Conservation (phyloP, 2,329 filamentous ascomycete genomes). For the Corynespora cassiicola region DNA sequence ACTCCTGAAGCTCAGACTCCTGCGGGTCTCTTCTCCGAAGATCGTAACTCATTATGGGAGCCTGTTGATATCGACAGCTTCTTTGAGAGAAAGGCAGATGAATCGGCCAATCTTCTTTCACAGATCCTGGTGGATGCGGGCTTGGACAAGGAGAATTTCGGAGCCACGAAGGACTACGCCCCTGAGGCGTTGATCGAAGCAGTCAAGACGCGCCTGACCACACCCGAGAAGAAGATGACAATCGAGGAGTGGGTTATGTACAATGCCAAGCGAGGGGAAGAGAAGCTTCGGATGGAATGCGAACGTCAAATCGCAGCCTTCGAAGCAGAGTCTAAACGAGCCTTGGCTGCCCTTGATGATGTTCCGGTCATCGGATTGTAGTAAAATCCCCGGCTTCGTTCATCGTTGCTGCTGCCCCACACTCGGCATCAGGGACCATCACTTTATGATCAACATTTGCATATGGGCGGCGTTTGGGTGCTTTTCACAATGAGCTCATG, state of each 20-base stretch:
- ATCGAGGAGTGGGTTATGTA: conserved; percentile 91
- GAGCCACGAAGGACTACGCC: conserved; percentile 17
- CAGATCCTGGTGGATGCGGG: conserved; percentile 35
- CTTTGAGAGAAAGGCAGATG: conserved; percentile 52
- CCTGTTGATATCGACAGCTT: conserved; percentile 78
- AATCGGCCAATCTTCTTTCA: conserved; percentile 28
- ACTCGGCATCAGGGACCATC: too few relatives aligned
- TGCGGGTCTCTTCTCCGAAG: too few relatives aligned
- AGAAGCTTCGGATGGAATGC: conserved; percentile 78
- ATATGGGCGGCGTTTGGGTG: too few relatives aligned
- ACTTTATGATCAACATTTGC: too few relatives aligned
- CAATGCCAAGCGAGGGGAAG: conserved; percentile 82
- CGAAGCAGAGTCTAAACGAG: conserved; percentile 80
- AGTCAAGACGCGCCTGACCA: conserved; percentile 68
- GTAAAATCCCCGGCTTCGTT: too few relatives aligned
- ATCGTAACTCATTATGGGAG: conserved; percentile 65
- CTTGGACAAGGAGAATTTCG: conserved; percentile 35
- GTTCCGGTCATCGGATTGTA: conserved; percentile 23
- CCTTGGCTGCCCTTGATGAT: conserved; percentile 76
- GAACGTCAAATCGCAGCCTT: conserved; percentile 83
- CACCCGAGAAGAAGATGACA: conserved; percentile 84
- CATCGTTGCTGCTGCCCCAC: too few relatives aligned
- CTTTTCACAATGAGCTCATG: conserved; percentile 6
- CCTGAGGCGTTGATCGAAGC: conserved; percentile 53
- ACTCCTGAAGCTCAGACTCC: too few relatives aligned